Base-by-base conservation (phyloP, 1,284 basidiomycete genomes). In the Crepidotus sp. region DNA sequence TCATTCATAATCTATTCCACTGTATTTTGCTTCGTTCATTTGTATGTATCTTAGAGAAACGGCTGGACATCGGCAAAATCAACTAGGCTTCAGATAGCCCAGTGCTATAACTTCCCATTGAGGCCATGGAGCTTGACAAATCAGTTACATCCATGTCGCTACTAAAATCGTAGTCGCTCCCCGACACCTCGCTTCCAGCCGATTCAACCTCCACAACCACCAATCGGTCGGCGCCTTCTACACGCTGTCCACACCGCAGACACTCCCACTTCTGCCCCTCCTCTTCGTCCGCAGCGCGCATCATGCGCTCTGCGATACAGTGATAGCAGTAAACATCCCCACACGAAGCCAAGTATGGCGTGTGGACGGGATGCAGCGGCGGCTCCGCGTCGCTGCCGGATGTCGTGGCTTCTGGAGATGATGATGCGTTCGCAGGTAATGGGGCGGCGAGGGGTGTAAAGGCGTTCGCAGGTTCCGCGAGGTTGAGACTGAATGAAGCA, bases 271-370 rank as follows among this genome's bases (percentile, higher is more conserved):
- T 73, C 17, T 57, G 57, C 15, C 69, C 71, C 10, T 73, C 70
- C 14, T 69, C 75, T 36, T 84, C 83, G 45, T 84, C 83, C 5
- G 76, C 76, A 0, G 73, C 71, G 25, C 76, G 80, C 54, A 88
- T 72, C 67, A 95, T 77, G 46, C 80, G 78, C 55, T 87, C 84
- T 9, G 86, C 76, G 24, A 94, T 70, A 61, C 91, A 95, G 55
- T 83, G 80, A 61, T 94, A 95, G 62, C 91, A 94, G 64, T 90
- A 95, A 8, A 75, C 61, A 60, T 93, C 87, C 10, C 78, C 81
- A 52, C 87, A 90, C 11, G 83, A 81, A 7, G 83, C 75, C 45
- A 77, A 61, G 56, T 89, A 90, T 0, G 86, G 78, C 24, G 74
- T 84, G 54, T 80, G 68, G 46, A 88, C 72, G 2, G 83, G 79